phyloP scores from a whole-genome alignment of 176 grass and related monocot genomes.

The Bothriochloa decipiens region DNA sequence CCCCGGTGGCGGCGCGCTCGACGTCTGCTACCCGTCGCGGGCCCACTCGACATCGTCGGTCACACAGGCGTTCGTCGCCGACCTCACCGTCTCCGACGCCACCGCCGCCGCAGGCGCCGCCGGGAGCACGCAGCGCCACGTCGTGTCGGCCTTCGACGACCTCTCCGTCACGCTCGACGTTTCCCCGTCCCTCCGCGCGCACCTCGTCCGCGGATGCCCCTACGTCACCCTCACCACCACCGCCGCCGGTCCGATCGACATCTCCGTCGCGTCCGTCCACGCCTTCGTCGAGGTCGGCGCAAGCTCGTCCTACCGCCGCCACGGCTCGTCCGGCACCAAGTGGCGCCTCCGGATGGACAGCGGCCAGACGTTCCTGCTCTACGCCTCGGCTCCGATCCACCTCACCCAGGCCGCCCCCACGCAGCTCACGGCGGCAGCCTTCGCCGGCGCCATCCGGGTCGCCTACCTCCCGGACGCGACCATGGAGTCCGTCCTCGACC shows the following conservation, averaged over 20 bases:
- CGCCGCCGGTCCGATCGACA: conserved; percentile 27
- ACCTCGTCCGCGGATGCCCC: conserved; percentile 80
- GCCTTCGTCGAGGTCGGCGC: background rate
- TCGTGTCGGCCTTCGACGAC: conserved; percentile 67
- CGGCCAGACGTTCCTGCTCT: conserved; percentile 82
- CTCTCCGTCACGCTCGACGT: conserved; percentile 89
- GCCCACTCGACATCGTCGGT: conserved; percentile 55
- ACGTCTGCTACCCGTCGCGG: conserved; percentile 74
- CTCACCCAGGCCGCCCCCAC: conserved; percentile 47
- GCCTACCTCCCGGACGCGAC: conserved; percentile 60
- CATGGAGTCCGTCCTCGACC: conserved; percentile 72
- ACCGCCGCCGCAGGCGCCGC: background rate
- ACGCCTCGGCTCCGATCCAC: conserved; percentile 66
- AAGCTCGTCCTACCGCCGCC: background rate
- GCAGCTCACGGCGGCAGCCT: conserved; percentile 49
- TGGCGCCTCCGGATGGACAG: conserved; percentile 77
- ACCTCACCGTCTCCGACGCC: conserved; percentile 70
- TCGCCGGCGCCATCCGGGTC: conserved; percentile 66
- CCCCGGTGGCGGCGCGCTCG: conserved; percentile 47
- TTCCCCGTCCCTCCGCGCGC: conserved; percentile 57
- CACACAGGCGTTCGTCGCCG: conserved; percentile 82
- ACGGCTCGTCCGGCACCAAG: conserved; percentile 51
- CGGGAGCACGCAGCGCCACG: conserved; percentile 10
- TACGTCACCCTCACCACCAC: conserved; percentile 69
- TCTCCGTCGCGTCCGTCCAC: conserved; percentile 36